phyloP scores from a whole-genome alignment of 2,329 filamentous ascomycete species.

The Alternaria conjuncta region DNA sequence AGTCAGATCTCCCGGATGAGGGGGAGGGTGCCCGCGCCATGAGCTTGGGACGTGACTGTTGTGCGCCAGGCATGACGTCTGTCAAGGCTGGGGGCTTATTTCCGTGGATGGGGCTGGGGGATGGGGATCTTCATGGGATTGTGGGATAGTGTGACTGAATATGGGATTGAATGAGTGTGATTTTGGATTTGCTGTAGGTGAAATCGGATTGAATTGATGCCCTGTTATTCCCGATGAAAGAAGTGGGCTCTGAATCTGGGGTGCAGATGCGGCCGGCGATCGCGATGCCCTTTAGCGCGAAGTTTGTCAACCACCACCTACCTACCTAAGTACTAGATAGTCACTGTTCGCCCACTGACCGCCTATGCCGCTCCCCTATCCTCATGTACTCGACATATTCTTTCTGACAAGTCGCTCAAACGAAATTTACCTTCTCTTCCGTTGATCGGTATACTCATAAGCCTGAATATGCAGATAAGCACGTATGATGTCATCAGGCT shows the following conservation, averaged over 20 bases:
- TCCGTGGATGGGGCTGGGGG: neutral
- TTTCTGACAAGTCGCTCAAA: neutral
- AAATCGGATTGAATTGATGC: neutral
- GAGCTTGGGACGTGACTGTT: conserved; percentile 11
- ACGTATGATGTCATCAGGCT: neutral
- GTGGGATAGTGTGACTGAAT: rapidly evolving
- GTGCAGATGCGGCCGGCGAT: conserved; percentile 11
- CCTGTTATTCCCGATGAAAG: neutral
- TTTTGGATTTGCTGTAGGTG: neutral
- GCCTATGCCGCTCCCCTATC: neutral
- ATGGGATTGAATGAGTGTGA: rapidly evolving
- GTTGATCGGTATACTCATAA: neutral
- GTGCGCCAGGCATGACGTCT: conserved; percentile 21
- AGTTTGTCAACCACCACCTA: neutral
- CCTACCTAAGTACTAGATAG: too few species aligned
- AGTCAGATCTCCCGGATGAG: conserved; percentile 1
- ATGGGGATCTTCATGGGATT: neutral
- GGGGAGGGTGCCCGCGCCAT: conserved; percentile 12
- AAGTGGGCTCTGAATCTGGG: conserved; percentile 23
- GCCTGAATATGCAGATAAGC: neutral
- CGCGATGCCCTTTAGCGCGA: neutral
- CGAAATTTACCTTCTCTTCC: neutral
- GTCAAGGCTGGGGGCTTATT: conserved; percentile 6
- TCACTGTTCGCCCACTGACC: neutral
- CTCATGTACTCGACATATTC: rapidly evolving